Conservation (phyloP, 1,284 basidiomycete species). For the Macrocystidia cucumis region DNA sequence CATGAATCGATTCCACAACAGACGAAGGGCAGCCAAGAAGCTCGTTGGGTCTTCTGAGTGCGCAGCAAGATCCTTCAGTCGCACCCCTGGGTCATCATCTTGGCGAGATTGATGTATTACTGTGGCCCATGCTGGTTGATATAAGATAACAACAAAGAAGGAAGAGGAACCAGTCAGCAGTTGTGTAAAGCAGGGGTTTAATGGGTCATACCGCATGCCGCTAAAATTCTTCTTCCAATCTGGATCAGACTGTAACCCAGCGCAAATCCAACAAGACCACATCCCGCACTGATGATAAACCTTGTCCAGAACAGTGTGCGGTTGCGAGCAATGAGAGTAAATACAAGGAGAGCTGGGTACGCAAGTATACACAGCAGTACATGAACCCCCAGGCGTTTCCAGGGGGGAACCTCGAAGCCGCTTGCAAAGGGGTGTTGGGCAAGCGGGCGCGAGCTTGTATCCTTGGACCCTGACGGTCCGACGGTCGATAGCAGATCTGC, state of each 20-base stretch:
- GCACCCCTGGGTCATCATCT: conserved; percentile 21
- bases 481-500: too few species aligned
- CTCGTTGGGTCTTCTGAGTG: conserved; percentile 20
- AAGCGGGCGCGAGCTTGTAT: too few species aligned
- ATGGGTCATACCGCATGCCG: conserved; percentile 27
- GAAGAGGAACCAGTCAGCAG: background rate
- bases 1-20: conserved; percentile 23
- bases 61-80: conserved; percentile 24
- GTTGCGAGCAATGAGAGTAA: conserved; percentile 5
- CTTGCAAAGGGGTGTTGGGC: conserved; percentile 18
- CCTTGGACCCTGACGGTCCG: too few species aligned
- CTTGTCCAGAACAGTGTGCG: conserved; percentile 27
- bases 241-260: conserved; percentile 24
- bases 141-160: conserved; percentile 3
- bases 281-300: conserved; percentile 22
- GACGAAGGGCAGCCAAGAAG: conserved; percentile 17
- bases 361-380: conserved; percentile 19
- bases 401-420: conserved; percentile 24
- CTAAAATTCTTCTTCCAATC: conserved; percentile 22
- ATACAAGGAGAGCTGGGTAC: conserved; percentile 24
- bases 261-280: conserved; percentile 21
- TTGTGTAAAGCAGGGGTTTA: too few species aligned
- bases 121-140: conserved; percentile 31
- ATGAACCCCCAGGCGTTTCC: conserved; percentile 20
- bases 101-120: conserved; percentile 30